Conservation (phyloP, 73 alveolate species). For the Tetrahymena malaccensis region DNA sequence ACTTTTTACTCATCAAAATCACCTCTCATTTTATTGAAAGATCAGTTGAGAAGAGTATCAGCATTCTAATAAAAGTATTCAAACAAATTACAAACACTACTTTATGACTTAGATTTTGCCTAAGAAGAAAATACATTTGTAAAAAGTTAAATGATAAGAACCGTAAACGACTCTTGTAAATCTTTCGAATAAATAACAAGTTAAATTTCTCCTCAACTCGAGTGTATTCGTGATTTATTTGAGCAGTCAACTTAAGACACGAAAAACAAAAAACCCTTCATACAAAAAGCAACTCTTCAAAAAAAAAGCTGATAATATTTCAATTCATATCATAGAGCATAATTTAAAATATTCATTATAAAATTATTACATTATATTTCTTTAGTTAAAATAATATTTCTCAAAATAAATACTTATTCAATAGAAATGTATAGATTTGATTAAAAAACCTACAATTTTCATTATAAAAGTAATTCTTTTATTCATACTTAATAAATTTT, state of each 20-base stretch:
- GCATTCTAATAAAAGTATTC: not conserved
- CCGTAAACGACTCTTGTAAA: not conserved
- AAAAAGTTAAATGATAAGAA: not conserved
- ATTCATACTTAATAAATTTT: too few species aligned
- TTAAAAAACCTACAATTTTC: too few species aligned
- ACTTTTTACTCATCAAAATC: not conserved
- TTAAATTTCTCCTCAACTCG: not conserved
- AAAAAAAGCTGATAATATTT: not conserved
- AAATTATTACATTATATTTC: too few species aligned
- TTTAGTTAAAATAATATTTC: too few species aligned
- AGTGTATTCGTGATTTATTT: not conserved
- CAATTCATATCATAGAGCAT: not conserved
- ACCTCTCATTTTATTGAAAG: not conserved
- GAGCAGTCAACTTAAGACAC: not conserved
- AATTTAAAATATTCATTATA: too few species aligned
- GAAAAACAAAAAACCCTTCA: not conserved
- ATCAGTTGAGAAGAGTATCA: not conserved
- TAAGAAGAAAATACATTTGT: not conserved
- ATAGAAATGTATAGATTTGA: too few species aligned
- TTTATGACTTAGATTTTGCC: not conserved
- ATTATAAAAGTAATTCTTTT: too few species aligned
- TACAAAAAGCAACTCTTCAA: not conserved
- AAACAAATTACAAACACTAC: not conserved
- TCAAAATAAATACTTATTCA: too few species aligned
- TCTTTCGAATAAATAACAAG: not conserved